A percentile compares a stretch with the other conserved stretches of the same genome.
These are phyloP conservation scores for Podospora fimiseda DNA, from an alignment of 495 filamentous ascomycete species.

Conservation along the genomic window DNA sequence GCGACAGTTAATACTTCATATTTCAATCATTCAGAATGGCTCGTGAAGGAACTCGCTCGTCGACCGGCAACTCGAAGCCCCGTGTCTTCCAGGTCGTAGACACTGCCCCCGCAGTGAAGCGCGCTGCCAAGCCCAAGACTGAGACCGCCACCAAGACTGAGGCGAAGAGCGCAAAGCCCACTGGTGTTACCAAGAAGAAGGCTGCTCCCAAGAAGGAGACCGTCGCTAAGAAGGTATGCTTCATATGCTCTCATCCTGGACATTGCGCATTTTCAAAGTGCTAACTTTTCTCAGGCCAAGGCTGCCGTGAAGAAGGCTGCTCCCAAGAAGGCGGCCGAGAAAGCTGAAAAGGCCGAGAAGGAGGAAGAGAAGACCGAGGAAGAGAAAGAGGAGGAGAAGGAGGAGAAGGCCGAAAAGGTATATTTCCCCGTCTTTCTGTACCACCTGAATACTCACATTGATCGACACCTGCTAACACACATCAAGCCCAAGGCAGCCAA, in stretches of 20 bases:
- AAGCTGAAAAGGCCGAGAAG: constrained; percentile 18
- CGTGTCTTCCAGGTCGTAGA: constrained; percentile 47
- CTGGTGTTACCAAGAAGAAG: constrained; percentile 51
- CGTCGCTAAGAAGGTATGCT: constrained; percentile 43
- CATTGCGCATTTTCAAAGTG: no score
- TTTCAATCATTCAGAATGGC: constrained; percentile 35
- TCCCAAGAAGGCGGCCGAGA: constrained; percentile 14
- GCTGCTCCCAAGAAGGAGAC: constrained; percentile 42
- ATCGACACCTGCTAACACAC: constrained; percentile 15
- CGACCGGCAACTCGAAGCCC: constrained; percentile 49
- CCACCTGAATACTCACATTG: background rate
- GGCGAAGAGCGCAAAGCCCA: constrained; percentile 45
- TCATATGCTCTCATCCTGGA: no score
- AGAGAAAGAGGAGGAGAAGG: constrained; percentile 12
- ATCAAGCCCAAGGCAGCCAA: constrained; percentile 38
- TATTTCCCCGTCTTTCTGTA: background rate
- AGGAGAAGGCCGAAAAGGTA: constrained; percentile 20
- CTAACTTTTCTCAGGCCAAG: constrained; percentile 33
- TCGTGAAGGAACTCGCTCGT: constrained; percentile 51
- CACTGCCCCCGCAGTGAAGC: constrained; percentile 44
- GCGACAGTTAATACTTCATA: constrained; percentile 1
- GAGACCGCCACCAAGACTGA: constrained; percentile 24
- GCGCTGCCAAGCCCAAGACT: constrained; percentile 39
- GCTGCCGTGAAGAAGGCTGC: constrained; percentile 41
- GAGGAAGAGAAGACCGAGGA: constrained; percentile 16